phyloP scores from a whole-genome alignment of 2,329 filamentous ascomycete genomes.

The Exophiala oligosperma region DNA sequence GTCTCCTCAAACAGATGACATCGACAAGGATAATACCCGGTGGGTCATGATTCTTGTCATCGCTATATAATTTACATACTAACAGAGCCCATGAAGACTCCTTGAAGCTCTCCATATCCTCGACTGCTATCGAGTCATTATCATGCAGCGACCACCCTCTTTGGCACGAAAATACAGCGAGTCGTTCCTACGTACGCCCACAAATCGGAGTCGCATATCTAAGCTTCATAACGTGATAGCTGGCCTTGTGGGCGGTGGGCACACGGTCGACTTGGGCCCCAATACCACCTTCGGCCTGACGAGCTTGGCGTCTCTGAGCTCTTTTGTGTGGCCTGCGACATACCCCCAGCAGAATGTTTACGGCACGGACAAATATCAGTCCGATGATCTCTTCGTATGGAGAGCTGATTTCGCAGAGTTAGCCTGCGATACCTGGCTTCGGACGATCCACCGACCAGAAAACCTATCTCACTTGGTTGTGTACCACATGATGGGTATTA shows the following conservation, averaged over 20 bases:
- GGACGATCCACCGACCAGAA: not conserved
- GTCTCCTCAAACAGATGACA: not conserved
- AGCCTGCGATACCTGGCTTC: slow-evolving; percentile 14
- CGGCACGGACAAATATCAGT: not conserved
- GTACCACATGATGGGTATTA: slow-evolving; percentile 16
- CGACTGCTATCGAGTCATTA: slow-evolving; percentile 14
- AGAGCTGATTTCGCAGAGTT: slow-evolving; percentile 8
- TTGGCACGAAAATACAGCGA: slow-evolving; percentile 4
- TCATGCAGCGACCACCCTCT: slow-evolving; percentile 13
- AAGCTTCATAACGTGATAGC: not conserved
- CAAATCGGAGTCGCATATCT: not conserved
- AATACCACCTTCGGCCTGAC: not conserved
- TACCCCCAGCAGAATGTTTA: slow-evolving; percentile 13
- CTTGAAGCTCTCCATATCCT: slow-evolving; percentile 18
- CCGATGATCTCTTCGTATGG: slow-evolving; percentile 6
- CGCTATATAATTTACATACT: too few relatives aligned
- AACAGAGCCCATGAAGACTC: not conserved
- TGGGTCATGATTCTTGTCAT: not conserved
- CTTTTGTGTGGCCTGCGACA: slow-evolving; percentile 6
- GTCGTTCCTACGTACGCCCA: not conserved
- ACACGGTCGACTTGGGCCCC: not conserved
- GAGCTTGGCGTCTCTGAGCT: slow-evolving; percentile 5
- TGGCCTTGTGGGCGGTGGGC: not conserved
- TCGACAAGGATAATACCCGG: slow-evolving; percentile 1
- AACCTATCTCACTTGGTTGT: not conserved